phyloP scores from a whole-genome alignment of 2,329 filamentous ascomycete species.

The Hirsutella thompsonii region DNA sequence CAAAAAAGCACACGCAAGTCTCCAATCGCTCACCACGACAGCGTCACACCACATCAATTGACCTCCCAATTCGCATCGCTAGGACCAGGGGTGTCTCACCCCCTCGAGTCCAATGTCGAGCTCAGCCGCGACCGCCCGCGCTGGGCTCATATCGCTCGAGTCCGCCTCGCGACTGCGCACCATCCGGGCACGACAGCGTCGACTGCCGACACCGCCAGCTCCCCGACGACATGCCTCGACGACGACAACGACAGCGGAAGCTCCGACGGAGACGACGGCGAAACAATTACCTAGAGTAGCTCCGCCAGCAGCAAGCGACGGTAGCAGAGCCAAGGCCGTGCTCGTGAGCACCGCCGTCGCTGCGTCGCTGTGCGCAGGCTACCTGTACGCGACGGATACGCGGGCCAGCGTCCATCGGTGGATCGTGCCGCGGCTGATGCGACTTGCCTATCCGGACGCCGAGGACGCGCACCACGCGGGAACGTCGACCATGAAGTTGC shows the following conservation, averaged over 20 bases:
- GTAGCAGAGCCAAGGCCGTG: constrained; percentile 20
- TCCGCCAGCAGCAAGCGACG: too few species aligned
- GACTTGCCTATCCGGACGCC: constrained; percentile 56
- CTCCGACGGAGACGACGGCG: too few species aligned
- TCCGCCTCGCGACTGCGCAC: constrained; percentile 2
- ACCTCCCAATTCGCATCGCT: background rate
- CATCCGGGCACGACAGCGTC: constrained; percentile 1
- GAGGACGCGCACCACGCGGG: constrained; percentile 88
- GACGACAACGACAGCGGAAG: constrained; percentile 10
- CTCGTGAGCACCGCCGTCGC: constrained; percentile 28
- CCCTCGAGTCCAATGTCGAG: constrained; percentile 4
- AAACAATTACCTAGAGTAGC: too few species aligned
- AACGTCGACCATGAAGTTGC: constrained; percentile 54
- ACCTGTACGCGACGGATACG: constrained; percentile 64
- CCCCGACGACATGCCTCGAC: constrained; percentile 19
- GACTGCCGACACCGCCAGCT: background rate
- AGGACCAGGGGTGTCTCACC: constrained; percentile 5
- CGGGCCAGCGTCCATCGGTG: constrained; percentile 58
- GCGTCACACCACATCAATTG: too few species aligned
- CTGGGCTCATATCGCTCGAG: constrained; percentile 5
- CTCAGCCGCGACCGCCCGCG: constrained; percentile 6
- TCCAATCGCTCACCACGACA: too few species aligned
- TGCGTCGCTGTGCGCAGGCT: constrained; percentile 33
- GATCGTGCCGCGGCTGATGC: constrained; percentile 51
- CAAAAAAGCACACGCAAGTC: too few species aligned